These are phyloP conservation scores for Ophiostoma angusticollis DNA, from an alignment of 2,329 filamentous ascomycete species.

Conservation along the genomic window DNA sequence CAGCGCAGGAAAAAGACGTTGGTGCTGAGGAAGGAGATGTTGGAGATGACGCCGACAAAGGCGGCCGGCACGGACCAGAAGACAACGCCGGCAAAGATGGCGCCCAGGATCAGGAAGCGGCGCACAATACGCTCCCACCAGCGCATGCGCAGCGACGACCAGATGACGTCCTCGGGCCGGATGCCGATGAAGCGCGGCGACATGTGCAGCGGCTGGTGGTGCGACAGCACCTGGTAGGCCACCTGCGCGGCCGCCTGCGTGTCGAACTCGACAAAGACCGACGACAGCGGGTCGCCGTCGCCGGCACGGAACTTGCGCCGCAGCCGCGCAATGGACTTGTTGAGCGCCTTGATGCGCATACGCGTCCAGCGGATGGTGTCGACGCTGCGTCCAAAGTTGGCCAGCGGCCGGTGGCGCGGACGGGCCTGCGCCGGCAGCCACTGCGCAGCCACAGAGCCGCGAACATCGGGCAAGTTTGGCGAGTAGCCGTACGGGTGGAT, in stretches of 20 bases:
- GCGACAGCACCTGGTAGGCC: constrained; percentile 70
- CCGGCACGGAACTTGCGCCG: constrained; percentile 49
- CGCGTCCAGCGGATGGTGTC: constrained; percentile 83
- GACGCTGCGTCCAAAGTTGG: constrained; percentile 59
- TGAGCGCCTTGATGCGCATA: constrained; percentile 40
- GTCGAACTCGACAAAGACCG: constrained; percentile 88
- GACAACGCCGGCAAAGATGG: constrained; percentile 61
- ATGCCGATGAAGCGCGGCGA: constrained; percentile 73
- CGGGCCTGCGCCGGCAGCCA: constrained; percentile 57
- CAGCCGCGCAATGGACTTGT: constrained; percentile 27
- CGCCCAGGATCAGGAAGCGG: constrained; percentile 47
- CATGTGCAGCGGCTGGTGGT: constrained; percentile 74
- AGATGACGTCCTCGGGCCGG: constrained; percentile 69
- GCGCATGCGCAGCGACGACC: constrained; percentile 56
- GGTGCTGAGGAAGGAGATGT: constrained; percentile 58
- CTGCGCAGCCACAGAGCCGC: constrained; percentile 47
- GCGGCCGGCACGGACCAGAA: constrained; percentile 75
- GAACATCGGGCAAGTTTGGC: constrained; percentile 20
- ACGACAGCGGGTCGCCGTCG: constrained; percentile 49
- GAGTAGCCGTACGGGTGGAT: constrained; percentile 21
- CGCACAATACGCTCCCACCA: constrained; percentile 70
- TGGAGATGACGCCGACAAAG: constrained; percentile 72
- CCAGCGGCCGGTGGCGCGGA: constrained; percentile 53
- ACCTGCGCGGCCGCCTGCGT: constrained; percentile 71
- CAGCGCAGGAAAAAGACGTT: constrained; percentile 58